phyloP scores from a whole-genome alignment of 2,329 filamentous ascomycete species.

The Aspergillus flavus region DNA sequence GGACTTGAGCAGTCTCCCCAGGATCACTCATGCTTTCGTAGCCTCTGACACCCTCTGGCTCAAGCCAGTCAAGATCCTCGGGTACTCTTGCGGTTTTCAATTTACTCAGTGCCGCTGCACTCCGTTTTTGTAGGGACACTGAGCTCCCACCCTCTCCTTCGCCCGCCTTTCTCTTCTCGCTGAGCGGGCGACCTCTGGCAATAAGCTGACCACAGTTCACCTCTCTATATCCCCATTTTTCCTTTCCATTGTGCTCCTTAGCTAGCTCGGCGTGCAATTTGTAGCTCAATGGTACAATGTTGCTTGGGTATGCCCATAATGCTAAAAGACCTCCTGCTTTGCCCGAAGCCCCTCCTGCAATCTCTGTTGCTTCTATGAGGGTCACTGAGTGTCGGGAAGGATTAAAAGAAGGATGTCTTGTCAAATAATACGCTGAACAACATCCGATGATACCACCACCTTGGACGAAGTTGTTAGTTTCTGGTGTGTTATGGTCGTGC shows the following conservation, averaged over 20 bases:
- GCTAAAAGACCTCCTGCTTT: constrained; percentile 92
- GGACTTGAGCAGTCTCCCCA: constrained; percentile 86
- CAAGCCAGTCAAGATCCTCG: constrained; percentile 81
- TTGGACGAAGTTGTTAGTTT: constrained; percentile 36
- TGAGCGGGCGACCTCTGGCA: constrained; percentile 49
- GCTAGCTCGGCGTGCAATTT: constrained; percentile 80
- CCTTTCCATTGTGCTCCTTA: constrained; percentile 75
- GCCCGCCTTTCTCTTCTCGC: constrained; percentile 33
- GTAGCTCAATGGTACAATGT: constrained; percentile 84
- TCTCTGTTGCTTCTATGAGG: constrained; percentile 79
- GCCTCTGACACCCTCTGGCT: constrained; percentile 63
- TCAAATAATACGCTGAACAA: constrained; percentile 88
- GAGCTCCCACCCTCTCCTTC: constrained; percentile 33
- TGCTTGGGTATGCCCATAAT: constrained; percentile 85
- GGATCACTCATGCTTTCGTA: constrained; percentile 86
- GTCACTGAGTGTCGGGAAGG: constrained; percentile 75
- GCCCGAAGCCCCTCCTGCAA: constrained; percentile 90
- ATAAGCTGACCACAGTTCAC: constrained; percentile 72
- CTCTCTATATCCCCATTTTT: constrained; percentile 83
- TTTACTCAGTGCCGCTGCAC: constrained; percentile 52
- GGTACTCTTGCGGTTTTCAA: constrained; percentile 67
- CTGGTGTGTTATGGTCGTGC: constrained; percentile 16
- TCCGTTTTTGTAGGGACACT: constrained; percentile 60
- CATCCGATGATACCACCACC: constrained; percentile 92
- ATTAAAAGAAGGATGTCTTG: constrained; percentile 80